Percentiles rank a stretch among this genome's conserved stretches.
Evolutionary conservation across 2,329 filamentous ascomycete species (phyloP).

Genomic region (Colletotrichum spinosum): DNA sequence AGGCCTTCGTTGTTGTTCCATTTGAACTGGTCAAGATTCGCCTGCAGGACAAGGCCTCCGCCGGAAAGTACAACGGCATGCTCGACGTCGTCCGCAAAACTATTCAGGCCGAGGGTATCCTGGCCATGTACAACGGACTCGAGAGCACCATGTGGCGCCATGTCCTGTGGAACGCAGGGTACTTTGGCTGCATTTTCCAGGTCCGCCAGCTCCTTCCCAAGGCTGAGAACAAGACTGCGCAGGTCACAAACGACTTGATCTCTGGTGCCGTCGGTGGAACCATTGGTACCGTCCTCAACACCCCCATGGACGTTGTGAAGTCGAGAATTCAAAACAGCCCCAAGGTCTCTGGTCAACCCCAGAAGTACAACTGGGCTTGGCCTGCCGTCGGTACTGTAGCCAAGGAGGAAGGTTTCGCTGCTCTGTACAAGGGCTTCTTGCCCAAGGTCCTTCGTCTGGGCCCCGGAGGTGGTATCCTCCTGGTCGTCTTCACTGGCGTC

Average conservation of each 20-base stretch:
- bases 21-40: slow-evolving; percentile 99
- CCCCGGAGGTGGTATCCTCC: slow-evolving; percentile 73
- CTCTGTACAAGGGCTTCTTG: slow-evolving; percentile 97
- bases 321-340: slow-evolving; percentile 95
- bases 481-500: slow-evolving; percentile 88
- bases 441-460: slow-evolving; percentile 80
- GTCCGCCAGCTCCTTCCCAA: slow-evolving; percentile 86
- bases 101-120: slow-evolving; percentile 81
- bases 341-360: slow-evolving; percentile 81
- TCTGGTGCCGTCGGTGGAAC: slow-evolving; percentile 92
- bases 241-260: slow-evolving; percentile 89
- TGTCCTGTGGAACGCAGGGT: slow-evolving; percentile 88
- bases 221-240: slow-evolving; percentile 81
- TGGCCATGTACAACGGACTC: slow-evolving; percentile 95
- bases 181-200: slow-evolving; percentile 99
- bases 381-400: slow-evolving; percentile 86
- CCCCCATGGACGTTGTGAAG: slow-evolving; percentile 97
- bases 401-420: slow-evolving; percentile 91
- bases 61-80: slow-evolving; percentile 87
- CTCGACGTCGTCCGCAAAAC: slow-evolving; percentile 86
- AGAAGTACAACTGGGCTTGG: slow-evolving; percentile 99
- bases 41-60: slow-evolving; percentile 93
- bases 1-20: slow-evolving; percentile 96
- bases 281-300: slow-evolving; percentile 90
- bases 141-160: slow-evolving; percentile 98